Evolutionary conservation across 208 protist species (phyloP), one percentile per base, ranked within the genome.

Genomic region (Wallacemonas rigidus): DNA sequence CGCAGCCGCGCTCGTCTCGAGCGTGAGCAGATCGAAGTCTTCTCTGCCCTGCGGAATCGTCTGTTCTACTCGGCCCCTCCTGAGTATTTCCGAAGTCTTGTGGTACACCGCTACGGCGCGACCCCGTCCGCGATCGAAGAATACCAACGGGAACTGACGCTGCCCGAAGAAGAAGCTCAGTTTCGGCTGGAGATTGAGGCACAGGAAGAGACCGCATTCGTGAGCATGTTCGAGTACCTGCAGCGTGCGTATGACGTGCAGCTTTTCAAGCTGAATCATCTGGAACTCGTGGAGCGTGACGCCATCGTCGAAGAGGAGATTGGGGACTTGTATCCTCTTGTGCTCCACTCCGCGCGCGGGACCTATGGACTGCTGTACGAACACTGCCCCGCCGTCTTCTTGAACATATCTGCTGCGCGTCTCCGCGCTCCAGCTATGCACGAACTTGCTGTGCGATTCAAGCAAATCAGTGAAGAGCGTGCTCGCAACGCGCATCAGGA

Each of bases 61-160:
- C 78, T 91, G 11, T 91, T 91, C 62, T 82, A 79, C 47, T 62
- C 76, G 2, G 86, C 82, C 4, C 86, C 89, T 12, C 77, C 87
- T 0, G 84, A 88, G 12, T 92, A 86, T 74, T 94, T 91, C 70
- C 86, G 89, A 47, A 48, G 74, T 17, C 12, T 82, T 0, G 86
- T 83, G 36, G 67, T 84, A 0, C 57, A 87, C 9, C 80, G 83
- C n/a, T 84, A 84, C 56, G 85, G 85, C 3, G 45, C 55, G 40
- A 85, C 61, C 17, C 26, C 36, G 8, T 41, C 44, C n/a, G 26
- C 47, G 9, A n/a, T 41, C 14, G 26, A 53, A 2, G 64, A 57
- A 2, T 15, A 65, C 41, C 44, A 50, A 15, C 15, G 68, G 36
- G 84, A 90, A 12, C 70, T 76, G 35, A 79, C 76, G 7, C 53